A percentile compares a stretch with the other conserved stretches of the same genome.
These are phyloP conservation scores for Phoma sp. DNA, from an alignment of 2,329 filamentous ascomycete species.

Conservation along the genomic window DNA sequence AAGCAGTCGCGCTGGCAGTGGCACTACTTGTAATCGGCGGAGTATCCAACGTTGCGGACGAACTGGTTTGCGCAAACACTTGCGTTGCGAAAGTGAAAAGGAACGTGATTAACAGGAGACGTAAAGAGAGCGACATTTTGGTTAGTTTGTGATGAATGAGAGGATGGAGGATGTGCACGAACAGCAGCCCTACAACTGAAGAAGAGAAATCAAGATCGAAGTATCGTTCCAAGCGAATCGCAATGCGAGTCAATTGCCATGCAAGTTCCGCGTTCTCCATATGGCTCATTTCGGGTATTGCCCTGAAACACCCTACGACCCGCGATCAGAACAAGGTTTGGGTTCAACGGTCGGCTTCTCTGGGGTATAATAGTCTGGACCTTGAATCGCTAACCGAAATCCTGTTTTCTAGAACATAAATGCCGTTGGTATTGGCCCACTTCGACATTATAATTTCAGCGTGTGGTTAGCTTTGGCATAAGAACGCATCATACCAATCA, in stretches of 20 bases:
- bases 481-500: constrained; percentile 27
- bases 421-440: constrained; percentile 19
- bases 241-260: constrained; percentile 23
- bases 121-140: constrained; percentile 46
- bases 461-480: constrained; percentile 15
- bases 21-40: constrained; percentile 40
- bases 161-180: constrained; percentile 1
- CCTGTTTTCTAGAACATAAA: constrained; percentile 29
- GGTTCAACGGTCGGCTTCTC: constrained; percentile 13
- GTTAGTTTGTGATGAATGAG: constrained; percentile 24
- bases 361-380: constrained; percentile 27
- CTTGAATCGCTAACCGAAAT: constrained; percentile 30
- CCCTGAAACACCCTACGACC: constrained; percentile 30
- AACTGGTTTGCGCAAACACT: constrained; percentile 39
- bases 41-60: constrained; percentile 30
- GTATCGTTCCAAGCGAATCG: constrained; percentile 23
- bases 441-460: constrained; percentile 41
- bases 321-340: constrained; percentile 32
- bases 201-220: constrained; percentile 19
- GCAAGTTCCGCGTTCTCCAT: constrained; percentile 34
- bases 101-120: constrained; percentile 43
- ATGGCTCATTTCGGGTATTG: constrained; percentile 46
- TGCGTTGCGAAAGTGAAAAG: constrained; percentile 35
- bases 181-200: constrained; percentile 9
- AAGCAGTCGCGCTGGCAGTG: constrained; percentile 10